Base-by-base conservation (phyloP, 2,329 filamentous ascomycete species). In the Colletotrichum melonis region DNA sequence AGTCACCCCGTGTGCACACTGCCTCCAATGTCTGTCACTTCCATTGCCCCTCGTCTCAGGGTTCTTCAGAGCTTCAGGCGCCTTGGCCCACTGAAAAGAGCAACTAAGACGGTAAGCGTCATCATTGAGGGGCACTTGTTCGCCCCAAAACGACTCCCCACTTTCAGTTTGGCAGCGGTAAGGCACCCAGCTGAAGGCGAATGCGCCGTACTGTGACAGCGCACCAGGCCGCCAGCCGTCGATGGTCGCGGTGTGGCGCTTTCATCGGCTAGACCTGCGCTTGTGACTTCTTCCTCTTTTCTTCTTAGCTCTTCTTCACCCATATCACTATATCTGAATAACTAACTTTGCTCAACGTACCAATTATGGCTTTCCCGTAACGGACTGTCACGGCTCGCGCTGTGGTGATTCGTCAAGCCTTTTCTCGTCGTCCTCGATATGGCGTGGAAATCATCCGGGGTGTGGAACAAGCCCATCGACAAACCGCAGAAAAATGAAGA, bases 301-400 rank as follows among this genome's bases (percentile, higher is more conserved):
- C 55, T 73, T 63, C 28, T 38, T 55, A 26, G 60, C 67, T 60
- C 35, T 52, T 30, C 62, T 66, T 69, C 60, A 56, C 30, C 26
- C 63, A 65, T 26, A 55, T 42, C 55, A 49, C 32, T 42, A 52
- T 65, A 60, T 38, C 32, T 49, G 42, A 32, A 62, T 54, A 35
- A 66, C 64, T 35, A 26, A 26, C 35, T 76, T 75, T 55, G 26
- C 46, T 32, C 22, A 63, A 32, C 57, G 58, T 26, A 68, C 70
- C 75, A 67, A 64, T 68, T 26, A 89, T 90, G 88, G 84, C 81
- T 81, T 82, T 80, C 78, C 82, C 81, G 81, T 81, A 83, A 82
- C 89, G 85, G 84, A 83, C 79, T 80, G 82, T 83, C 84, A 81
- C 88, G 83, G 88, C 88, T 81, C 82, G 82, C 83, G 88, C 88